These are phyloP conservation scores for Paramecium primaurelia DNA, from an alignment of 73 alveolate genomes.

Conservation along the genomic window DNA sequence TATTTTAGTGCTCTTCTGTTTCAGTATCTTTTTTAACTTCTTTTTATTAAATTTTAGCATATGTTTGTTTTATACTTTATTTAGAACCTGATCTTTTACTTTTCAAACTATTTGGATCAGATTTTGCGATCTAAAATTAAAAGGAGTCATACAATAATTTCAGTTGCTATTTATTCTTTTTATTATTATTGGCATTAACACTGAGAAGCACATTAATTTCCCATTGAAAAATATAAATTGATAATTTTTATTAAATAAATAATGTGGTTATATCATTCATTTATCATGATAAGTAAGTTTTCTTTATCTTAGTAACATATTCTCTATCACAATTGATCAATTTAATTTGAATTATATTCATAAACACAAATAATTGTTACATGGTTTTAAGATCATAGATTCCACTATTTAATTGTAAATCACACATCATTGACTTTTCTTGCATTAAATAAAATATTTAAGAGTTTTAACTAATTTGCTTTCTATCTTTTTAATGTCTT, in stretches of 20 bases:
- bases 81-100: not conserved
- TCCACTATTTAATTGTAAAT: not conserved
- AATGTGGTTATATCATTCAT: not conserved
- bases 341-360: not conserved
- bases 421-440: not conserved
- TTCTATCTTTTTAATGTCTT: not conserved
- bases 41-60: not conserved
- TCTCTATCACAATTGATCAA: not conserved
- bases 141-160: not conserved
- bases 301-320: not conserved
- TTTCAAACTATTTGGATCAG: not conserved
- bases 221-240: not conserved
- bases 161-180: not conserved
- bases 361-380: slow-evolving; percentile 27
- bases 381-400: not conserved
- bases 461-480: not conserved
- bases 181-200: not conserved
- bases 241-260: not conserved
- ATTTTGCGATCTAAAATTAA: not conserved
- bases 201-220: not conserved
- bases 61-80: not conserved
- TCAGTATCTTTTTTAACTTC: not conserved
- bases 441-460: not conserved
- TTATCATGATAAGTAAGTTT: not conserved
- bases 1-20: not conserved